phyloP scores from a whole-genome alignment of 192 early-diverging fungal genomes.

The Paraglomus occultum region DNA sequence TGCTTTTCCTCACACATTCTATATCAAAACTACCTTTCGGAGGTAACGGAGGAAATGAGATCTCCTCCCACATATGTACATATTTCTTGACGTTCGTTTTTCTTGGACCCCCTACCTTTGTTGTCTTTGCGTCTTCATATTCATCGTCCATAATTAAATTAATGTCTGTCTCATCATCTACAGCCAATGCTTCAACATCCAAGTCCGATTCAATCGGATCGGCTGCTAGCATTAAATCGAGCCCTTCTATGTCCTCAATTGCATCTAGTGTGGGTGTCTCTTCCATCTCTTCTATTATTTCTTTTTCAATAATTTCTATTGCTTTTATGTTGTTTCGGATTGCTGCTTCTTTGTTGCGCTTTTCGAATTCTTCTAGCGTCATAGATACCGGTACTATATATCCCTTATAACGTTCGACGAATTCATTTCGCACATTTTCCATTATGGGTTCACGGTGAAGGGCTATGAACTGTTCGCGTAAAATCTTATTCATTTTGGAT shows the following conservation, averaged over 20 bases:
- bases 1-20: conserved; percentile 68
- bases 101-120: conserved; percentile 30
- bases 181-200: conserved; percentile 32
- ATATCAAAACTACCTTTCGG: conserved; percentile 85
- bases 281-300: conserved; percentile 20
- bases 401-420: conserved; percentile 73
- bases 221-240: conserved; percentile 34
- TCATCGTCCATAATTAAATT: conserved; percentile 37
- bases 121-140: conserved; percentile 33
- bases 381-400: conserved; percentile 62
- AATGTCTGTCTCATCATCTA: conserved; percentile 50
- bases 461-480: conserved; percentile 88
- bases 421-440: conserved; percentile 77
- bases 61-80: conserved; percentile 45
- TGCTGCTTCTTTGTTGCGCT: conserved; percentile 20
- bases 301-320: conserved; percentile 13
- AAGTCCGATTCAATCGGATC: conserved; percentile 38
- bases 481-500: conserved; percentile 75
- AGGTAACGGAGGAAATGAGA: conserved; percentile 79
- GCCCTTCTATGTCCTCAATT: conserved; percentile 23
- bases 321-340: too few species aligned
- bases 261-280: conserved; percentile 14
- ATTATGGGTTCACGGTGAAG: conserved; percentile 85
- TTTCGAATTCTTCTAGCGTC: conserved; percentile 32
- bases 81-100: conserved; percentile 33